Base-by-base conservation (phyloP, 1,139 yeast species). In the Kodamaea arcana region DNA sequence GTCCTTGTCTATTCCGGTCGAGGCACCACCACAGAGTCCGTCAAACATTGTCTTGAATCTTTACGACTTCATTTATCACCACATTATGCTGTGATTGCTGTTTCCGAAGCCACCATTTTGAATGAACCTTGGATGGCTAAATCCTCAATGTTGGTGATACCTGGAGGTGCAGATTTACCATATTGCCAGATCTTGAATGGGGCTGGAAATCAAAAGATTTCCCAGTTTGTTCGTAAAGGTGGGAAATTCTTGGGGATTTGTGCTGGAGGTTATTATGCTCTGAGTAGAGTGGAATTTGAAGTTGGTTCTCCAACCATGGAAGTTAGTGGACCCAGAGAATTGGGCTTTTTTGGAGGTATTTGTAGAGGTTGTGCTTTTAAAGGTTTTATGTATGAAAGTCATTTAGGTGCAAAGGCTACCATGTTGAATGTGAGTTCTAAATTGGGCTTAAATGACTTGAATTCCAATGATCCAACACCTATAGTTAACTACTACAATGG, bases 101-200 rank as follows among this genome's bases (percentile, higher is more conserved):
- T 87, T 1, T 75, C 78, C 24, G 79, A 85, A 17, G 54, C 63
- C 9, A 75, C 84, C 0, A 56, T 92, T 12, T 57, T 74, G 32
- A 72, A 75, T 27, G 97, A 92, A 51, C 98, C 98, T 0, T 94
- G 99, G 98, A 72, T 73, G 48, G 52, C 73, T 6, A 84, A 85
- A 48, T 84, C 97, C 0, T 69, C 94, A 0, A 64, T 86, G 45
- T 55, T 92, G 34, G 95, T 90, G 3, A 60, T 94, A 18, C 99
- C 98, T 0, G 98, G 98, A 2, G 98, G 98, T 3, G 97, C 97
- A 1, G 98, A 92, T 56, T 61, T 88, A 34, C 97, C 97, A 0
- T 83, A 75, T 52, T 85, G 96, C 52, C 65, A 70, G 29, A 67
- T 69, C 1, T 67, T 90, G 37, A 78, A 83, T 47, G 95, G 96